phyloP scores from a whole-genome alignment of 345 rosid species.

The Populus ilicifolia region DNA sequence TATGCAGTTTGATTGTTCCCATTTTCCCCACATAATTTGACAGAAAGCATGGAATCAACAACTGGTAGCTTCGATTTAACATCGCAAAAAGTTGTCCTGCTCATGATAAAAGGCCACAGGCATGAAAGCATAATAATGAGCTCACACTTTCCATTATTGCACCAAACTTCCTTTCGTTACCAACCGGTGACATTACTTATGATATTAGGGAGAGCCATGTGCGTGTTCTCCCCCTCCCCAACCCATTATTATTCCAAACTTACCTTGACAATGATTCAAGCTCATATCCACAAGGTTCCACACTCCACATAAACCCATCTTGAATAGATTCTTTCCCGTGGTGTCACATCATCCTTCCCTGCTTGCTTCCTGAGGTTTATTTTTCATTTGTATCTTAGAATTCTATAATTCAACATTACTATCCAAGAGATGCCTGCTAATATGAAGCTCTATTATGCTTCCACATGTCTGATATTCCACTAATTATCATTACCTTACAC shows the following conservation, averaged over 20 bases:
- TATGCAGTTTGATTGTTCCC: not conserved
- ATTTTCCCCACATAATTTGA: not conserved
- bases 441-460: not conserved
- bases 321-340: not conserved
- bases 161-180: constrained; percentile 19
- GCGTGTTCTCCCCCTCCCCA: constrained; percentile 27
- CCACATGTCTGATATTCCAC: not conserved
- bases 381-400: not conserved
- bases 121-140: constrained; percentile 21
- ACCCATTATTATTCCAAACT: constrained; percentile 30
- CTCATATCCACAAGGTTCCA: constrained; percentile 14
- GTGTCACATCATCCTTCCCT: not conserved
- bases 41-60: not conserved
- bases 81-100: constrained; percentile 4
- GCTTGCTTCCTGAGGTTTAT: not conserved
- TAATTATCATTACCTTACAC: not conserved
- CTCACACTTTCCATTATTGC: constrained; percentile 10
- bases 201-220: constrained; percentile 32
- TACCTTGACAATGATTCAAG: constrained; percentile 22
- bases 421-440: not conserved
- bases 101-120: constrained; percentile 8
- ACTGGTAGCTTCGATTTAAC: not conserved
- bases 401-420: not conserved
- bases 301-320: not conserved
- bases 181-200: constrained; percentile 20